A percentile compares a stretch with the other conserved stretches of the same genome.
phyloP scores from a whole-genome alignment of 129 eudicot genomes.

The Artemisia tridentata region DNA sequence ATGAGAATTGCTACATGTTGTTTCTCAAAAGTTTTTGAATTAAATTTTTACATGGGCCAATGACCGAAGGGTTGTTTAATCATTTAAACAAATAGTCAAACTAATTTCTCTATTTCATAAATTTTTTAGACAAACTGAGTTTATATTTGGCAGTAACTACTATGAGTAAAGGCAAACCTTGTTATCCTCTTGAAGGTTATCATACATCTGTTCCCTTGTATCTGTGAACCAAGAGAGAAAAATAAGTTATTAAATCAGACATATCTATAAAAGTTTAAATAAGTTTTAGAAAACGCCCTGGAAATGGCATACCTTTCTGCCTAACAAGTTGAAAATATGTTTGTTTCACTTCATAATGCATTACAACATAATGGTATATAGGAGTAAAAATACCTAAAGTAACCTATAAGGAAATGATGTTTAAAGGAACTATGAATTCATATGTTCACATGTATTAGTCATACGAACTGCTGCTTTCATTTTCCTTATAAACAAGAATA shows the following conservation, averaged over 20 bases:
- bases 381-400: neutral
- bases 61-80: neutral
- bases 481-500: neutral
- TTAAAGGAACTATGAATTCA: neutral
- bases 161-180: conserved; percentile 45
- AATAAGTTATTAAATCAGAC: neutral
- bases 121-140: conserved; percentile 5
- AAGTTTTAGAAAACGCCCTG: conserved; percentile 11
- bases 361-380: neutral
- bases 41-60: neutral
- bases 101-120: neutral
- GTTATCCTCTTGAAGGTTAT: conserved; percentile 47
- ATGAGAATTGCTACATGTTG: neutral
- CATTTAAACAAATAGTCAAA: neutral
- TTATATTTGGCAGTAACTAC: neutral
- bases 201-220: conserved; percentile 49
- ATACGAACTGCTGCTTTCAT: neutral
- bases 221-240: conserved; percentile 40
- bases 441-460: conserved; percentile 3
- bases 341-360: neutral
- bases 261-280: neutral
- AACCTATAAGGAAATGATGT: neutral
- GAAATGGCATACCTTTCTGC: neutral
- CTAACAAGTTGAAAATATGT: neutral
- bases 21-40: conserved; percentile 4